Evolutionary conservation across 371 early-diverging fungal genomes (phyloP), one percentile per base, ranked within the genome.

Genomic region (Mortierella sp.): DNA sequence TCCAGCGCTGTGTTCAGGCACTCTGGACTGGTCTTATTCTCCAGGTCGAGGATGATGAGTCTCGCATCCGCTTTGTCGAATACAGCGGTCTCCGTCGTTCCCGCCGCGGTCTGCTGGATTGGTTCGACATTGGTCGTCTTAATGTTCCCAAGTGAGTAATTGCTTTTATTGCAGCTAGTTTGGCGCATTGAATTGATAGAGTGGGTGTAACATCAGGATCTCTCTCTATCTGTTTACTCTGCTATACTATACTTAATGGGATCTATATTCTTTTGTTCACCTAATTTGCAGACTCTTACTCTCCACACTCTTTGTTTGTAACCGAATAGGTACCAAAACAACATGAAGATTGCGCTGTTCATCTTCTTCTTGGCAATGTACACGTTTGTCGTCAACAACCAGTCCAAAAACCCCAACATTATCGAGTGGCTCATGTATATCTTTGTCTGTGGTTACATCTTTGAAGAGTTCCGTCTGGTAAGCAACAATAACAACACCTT

Each of bases 381-480:
- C 60, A 72, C 89, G 0, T 49, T 80, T 38, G 86, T 87, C 24
- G 87, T 88, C 63, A 87, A 87, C 70, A 56, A 85, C 48, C 77
- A 81, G 24, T 68, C 71, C 0, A 74, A 70, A 0, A 18, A 18
- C 11, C 88, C 88, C n/a, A 71, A 79, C 0, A 16, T 74, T n/a
- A 32, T 80, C 18, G 89, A 88, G 41, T 84, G 87, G 83, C 49
- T 73, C 10, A 35, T 88, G 48, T 87, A 88, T 60, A 35, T 77
- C 58, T 82, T 87, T 71, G 88, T 83, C 56, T 77, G 74, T 8
- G 87, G 85, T 0, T 82, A 87, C 44, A 81, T 87, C 38, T 82
- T 88, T 21, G 89, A 88, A 29, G 89, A 88, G 46, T 81, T 87
- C 70, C 79, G 87, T n/a, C 75, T 87, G 81, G 88, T 86, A 78